Base-by-base conservation (phyloP, 306 rosid species). In the Crotalaria pallida region DNA sequence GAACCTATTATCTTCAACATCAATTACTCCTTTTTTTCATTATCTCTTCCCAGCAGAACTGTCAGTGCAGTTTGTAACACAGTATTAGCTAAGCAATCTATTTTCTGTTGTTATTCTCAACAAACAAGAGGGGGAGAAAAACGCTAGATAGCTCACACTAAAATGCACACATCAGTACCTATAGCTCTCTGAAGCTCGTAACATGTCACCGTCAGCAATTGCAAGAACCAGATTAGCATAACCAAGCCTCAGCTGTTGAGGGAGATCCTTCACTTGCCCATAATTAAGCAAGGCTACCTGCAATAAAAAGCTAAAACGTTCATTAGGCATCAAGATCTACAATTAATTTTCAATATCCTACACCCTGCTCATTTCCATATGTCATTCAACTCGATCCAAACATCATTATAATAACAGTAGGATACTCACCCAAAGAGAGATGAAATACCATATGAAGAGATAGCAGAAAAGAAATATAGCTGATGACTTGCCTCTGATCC, bases 191-290 rank as follows among this genome's bases (percentile, higher is more conserved):
- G 86, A 61, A 65, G 90, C 94, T 75, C 85, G 78, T 56, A 77
- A n/a, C 69, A 84, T 80, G 68, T 94, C 99, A 67, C 68, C 27
- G 59, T 91, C 96, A 62, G 99, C 97, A 67, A 94, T 84, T 15
- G 92, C 92, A 67, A 94, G 85, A 71, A 94, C 86, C 48, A 94
- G 97, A 68, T 84, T 83, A 74, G 99, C 99, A 80, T 91, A 94
- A 57, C 95, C 97, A 82, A 94, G 90, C 73, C 94, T 94, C 88
- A 94, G 83, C 34, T 62, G 67, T 57, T 94, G 88, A 26, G 99
- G 99, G 61, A 94, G 99, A 80, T 94, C 99, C 83, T 94, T 94
- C 84, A 91, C 99, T 82, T 94, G 99, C 44, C 99, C 99, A 52
- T 91, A 94, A 80, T 94, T 97, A 45, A 94, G 89, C 83, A 94